A percentile compares a stretch with the other conserved stretches of the same genome.
These are phyloP conservation scores for Besnoitia besnoiti DNA, from an alignment of 169 alveolate genomes.

Conservation along the genomic window DNA sequence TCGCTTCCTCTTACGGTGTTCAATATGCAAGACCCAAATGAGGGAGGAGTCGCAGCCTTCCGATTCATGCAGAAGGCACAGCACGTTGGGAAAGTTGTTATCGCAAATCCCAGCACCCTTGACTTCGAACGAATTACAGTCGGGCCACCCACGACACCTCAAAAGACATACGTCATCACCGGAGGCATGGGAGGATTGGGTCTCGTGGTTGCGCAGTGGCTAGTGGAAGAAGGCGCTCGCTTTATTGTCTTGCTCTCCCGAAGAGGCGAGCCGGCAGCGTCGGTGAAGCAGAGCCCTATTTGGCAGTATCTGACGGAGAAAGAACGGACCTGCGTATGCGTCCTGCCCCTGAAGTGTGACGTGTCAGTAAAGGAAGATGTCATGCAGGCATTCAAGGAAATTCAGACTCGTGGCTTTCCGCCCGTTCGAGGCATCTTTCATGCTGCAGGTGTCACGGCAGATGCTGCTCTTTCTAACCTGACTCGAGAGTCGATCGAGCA, in stretches of 20 bases:
- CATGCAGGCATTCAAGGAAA: background rate
- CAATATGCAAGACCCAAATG: constrained; percentile 48
- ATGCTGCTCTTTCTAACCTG: constrained; percentile 43
- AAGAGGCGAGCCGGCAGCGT: constrained; percentile 55
- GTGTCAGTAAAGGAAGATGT: constrained; percentile 47
- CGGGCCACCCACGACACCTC: constrained; percentile 28
- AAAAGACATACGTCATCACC: constrained; percentile 64
- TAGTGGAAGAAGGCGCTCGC: constrained; percentile 74
- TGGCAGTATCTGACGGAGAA: constrained; percentile 48
- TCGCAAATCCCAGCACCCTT: constrained; percentile 63
- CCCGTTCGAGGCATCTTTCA: constrained; percentile 56
- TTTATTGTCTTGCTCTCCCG: constrained; percentile 69
- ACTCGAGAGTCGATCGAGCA: constrained; percentile 51
- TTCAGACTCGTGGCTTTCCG: constrained; percentile 28
- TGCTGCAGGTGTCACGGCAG: constrained; percentile 73
- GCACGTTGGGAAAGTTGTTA: constrained; percentile 74
- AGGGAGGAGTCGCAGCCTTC: constrained; percentile 70
- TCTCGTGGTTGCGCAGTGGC: constrained; percentile 69
- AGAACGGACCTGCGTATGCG: background rate
- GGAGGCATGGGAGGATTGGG: constrained; percentile 75
- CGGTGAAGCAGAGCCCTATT: background rate
- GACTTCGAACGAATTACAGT: constrained; percentile 21
- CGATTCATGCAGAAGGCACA: constrained; percentile 74
- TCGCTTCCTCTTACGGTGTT: constrained; percentile 67
- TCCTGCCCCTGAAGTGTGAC: constrained; percentile 51